Evolutionary conservation across 2,329 filamentous ascomycete genomes (phyloP).

Genomic region (Seiridium unicorne): DNA sequence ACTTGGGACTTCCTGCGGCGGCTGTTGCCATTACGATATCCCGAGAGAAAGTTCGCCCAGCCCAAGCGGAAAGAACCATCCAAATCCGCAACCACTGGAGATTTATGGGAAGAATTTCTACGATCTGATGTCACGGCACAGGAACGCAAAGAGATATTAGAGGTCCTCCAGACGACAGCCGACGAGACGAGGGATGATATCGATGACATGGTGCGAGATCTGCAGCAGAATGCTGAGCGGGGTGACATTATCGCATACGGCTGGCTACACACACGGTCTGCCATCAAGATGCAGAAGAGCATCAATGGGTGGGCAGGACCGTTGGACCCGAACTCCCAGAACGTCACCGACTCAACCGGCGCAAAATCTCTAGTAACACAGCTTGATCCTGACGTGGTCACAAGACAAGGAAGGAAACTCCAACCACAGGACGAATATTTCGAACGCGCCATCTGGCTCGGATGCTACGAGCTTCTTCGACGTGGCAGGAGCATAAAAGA

Average conservation of each 20-base stretch:
- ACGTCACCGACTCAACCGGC: conserved; percentile 55
- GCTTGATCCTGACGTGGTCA: conserved; percentile 87
- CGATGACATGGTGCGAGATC: conserved; percentile 71
- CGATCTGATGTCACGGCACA: conserved; percentile 68
- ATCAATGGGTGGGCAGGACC: conserved; percentile 66
- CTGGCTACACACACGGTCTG: conserved; percentile 87
- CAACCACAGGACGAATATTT: conserved; percentile 84
- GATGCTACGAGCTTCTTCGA: conserved; percentile 90
- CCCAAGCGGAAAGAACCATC: conserved; percentile 30
- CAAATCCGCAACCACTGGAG: conserved; percentile 23
- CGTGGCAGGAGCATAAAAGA: conserved; percentile 73
- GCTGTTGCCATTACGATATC: conserved; percentile 69
- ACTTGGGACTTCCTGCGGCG: conserved; percentile 85
- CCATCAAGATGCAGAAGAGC: conserved; percentile 87
- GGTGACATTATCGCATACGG: conserved; percentile 83
- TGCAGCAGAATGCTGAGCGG: conserved; percentile 73
- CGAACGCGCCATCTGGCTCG: conserved; percentile 87
- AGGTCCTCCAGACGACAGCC: conserved; percentile 82
- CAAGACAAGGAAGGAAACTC: conserved; percentile 72
- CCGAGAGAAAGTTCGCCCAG: conserved; percentile 33
- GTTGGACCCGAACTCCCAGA: conserved; percentile 61
- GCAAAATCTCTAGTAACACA: conserved; percentile 75
- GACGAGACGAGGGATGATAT: conserved; percentile 66
- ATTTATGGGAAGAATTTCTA: conserved; percentile 70
- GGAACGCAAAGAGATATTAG: conserved; percentile 77